A percentile compares a stretch with the other conserved stretches of the same genome.
These are phyloP conservation scores for Kockiozyma suomiensis DNA, from an alignment of 805 yeast species.

Conservation along the genomic window DNA sequence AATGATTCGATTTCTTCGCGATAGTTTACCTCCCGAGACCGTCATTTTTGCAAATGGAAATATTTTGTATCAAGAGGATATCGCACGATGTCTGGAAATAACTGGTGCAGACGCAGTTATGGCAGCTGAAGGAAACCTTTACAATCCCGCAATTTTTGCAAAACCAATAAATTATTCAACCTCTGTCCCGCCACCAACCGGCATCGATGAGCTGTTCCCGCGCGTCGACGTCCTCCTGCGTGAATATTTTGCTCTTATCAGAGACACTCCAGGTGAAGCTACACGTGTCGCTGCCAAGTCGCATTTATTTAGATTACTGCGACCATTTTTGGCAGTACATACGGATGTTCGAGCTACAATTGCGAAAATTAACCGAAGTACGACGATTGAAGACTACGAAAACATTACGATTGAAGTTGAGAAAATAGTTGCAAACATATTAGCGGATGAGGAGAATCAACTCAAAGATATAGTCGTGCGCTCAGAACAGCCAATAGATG, in stretches of 20 bases:
- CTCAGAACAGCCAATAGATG: conserved; percentile 53
- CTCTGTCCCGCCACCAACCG: conserved; percentile 37
- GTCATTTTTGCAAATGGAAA: conserved; percentile 96
- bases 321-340: conserved; percentile 75
- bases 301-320: conserved; percentile 83
- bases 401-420: conserved; percentile 69
- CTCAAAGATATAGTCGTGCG: conserved; percentile 61
- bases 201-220: conserved; percentile 69
- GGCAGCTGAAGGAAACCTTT: conserved; percentile 95
- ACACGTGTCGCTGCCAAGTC: conserved; percentile 85
- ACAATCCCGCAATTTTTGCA: conserved; percentile 86
- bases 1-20: conserved; percentile 69
- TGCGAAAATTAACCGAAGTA: conserved; percentile 53
- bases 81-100: conserved; percentile 63
- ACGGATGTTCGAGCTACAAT: conserved; percentile 76
- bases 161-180: conserved; percentile 9
- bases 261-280: conserved; percentile 63
- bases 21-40: conserved; percentile 75
- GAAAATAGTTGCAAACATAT: conserved; percentile 59
- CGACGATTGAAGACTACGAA: conserved; percentile 52
- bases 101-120: conserved; percentile 86
- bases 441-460: conserved; percentile 53
- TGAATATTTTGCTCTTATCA: conserved; percentile 86
- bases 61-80: conserved; percentile 84
- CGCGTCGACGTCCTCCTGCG: conserved; percentile 80